These are phyloP conservation scores for Trichoderma koningiopsis DNA, from an alignment of 2,329 filamentous ascomycete genomes.

Conservation along the genomic window DNA sequence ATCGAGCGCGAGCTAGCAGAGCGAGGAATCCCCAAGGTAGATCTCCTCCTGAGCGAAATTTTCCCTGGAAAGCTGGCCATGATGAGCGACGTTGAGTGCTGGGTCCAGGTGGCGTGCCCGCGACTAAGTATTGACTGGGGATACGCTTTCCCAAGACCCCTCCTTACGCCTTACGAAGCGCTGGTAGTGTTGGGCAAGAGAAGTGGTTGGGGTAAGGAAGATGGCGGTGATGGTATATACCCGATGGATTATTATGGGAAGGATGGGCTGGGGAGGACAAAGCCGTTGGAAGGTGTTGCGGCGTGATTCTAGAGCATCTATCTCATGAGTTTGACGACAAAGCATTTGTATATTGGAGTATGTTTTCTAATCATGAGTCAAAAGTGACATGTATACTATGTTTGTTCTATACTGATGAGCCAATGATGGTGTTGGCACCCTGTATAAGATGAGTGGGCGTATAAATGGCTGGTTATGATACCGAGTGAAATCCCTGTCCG, in stretches of 20 bases:
- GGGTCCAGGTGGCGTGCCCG: conserved; percentile 98
- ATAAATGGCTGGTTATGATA: neutral
- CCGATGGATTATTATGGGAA: conserved; percentile 98
- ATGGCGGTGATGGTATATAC: conserved; percentile 63
- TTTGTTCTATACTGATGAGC: neutral
- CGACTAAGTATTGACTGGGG: conserved; percentile 98
- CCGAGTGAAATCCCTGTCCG: neutral
- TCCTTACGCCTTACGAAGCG: conserved; percentile 94
- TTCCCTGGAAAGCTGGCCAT: conserved; percentile 93
- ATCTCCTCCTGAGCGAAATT: conserved; percentile 88
- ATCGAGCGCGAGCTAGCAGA: conserved; percentile 77
- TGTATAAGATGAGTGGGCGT: neutral
- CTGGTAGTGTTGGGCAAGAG: conserved; percentile 81
- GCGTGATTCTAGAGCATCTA: conserved; percentile 22
- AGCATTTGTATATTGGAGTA: neutral
- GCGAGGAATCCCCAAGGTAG: conserved; percentile 77
- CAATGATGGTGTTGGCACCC: neutral
- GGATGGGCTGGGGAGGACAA: conserved; percentile 84
- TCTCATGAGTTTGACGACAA: neutral
- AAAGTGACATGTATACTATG: neutral
- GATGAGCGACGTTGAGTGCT: conserved; percentile 93
- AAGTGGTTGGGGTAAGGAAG: conserved; percentile 66
- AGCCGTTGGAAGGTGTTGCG: conserved; percentile 41
- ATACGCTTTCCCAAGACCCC: conserved; percentile 85
- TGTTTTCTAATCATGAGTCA: neutral